Base-by-base conservation (phyloP, 1,139 yeast genomes). In the Yamadazyma atmosphaerica region DNA sequence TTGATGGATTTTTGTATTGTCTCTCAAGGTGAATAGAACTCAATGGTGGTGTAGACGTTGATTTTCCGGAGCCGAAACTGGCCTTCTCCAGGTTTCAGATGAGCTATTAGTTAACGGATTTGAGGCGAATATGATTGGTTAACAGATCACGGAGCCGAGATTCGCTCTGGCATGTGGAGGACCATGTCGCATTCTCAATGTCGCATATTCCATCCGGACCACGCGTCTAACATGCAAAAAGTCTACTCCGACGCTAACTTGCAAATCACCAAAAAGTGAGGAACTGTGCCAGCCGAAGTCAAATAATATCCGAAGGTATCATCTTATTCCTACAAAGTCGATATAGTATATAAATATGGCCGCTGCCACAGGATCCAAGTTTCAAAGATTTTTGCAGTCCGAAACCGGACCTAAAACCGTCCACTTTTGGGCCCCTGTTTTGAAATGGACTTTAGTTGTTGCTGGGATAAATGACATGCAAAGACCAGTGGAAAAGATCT, bases 381-480 rank as follows among this genome's bases (percentile, higher is more conserved):
- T 90, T 61, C 66, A 77, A 44, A 75, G 86, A 55, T 88, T 83
- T 58, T 60, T 87, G 60, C 78, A 83, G 55, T 83, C 96, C 17
- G 95, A 86, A 60, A 87, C 98, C 13, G 98, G 98, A 25, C 98
- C 98, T 25, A 81, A 68, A 59, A 92, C 98, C 18, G 90, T 92
- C 43, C 98, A 92, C 60, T 92, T 92, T 67, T 92, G 98, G 98
- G 90, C 77, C 1, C 77, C 77, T 14, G 70, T 70, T 3, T 57
- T 69, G 49, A 72, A 86, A 70, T 92, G 98, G 98, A 74, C 87
- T 12, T 73, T 92, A 47, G 98, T 90, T 23, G 55, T 88, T 52
- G 98, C 98, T 12, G 98, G 98, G 39, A 73, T 87, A 43, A 83
- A 75, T 56, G 98, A 92, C 63, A 70, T 85, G 46, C 77, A 79